Evolutionary conservation across 129 eudicot species (phyloP), one percentile per base, ranked within the genome.

Genomic region (Arctium lappa): DNA sequence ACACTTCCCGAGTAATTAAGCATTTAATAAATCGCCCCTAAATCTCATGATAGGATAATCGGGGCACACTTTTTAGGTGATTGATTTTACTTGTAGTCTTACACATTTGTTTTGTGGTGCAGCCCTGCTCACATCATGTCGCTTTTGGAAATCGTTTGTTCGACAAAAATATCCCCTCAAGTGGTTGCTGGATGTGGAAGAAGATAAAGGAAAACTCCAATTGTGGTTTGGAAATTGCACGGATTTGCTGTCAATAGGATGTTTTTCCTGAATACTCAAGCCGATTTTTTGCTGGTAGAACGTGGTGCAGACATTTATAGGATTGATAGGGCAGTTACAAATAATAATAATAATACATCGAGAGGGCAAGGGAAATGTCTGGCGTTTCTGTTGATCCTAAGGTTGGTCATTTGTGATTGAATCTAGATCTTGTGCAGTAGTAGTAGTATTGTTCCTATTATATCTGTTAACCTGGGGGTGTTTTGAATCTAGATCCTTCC

Each of bases 41-140:
- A 22, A 69, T 86, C 90, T 69, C 91, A 86, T 0, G 90, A 91
- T 80, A 89, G 94, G 77, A 92, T 94, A 33, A 84, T 96, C 18
- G 99, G 99, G 30, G 95, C 96, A 31, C 99, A 93, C 56, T 96
- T 93, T 86, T 96, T 93, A 96, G 98, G 99, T 96, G 79, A 81
- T n/a, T 3, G 3, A 69, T 71, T 86, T 38, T 63, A 78, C 18
- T 27, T 3, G n/a, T 33, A 12, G 31, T 39, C 18, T 80, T 44
- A 22, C 5, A 15, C 37, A 60, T n/a, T 33, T 32, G 4, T 56
- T 62, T 72, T 12, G 10, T 22, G 53, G 42, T 85, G 84, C 92
- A 96, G 99, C 80, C 98, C 99, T 2, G 99, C 98, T 73, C 97
- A 96, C 63, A 87, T 93, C 80, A 96, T 90, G 98, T 98, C 99